phyloP scores from a whole-genome alignment of 495 filamentous ascomycete genomes.

The Eremomyces bilateralis region DNA sequence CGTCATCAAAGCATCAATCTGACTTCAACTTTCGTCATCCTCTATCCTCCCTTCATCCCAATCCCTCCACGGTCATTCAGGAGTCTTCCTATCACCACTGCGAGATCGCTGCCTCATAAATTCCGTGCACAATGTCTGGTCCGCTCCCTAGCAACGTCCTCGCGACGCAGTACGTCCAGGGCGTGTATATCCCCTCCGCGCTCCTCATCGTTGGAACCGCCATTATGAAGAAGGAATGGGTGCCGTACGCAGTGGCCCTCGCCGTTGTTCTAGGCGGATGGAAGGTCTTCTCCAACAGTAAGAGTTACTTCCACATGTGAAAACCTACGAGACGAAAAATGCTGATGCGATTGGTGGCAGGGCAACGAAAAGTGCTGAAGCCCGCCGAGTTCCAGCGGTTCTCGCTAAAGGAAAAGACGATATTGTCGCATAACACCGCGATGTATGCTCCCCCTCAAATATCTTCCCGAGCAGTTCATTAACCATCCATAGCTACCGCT shows the following conservation, averaged over 20 bases:
- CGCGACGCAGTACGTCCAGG: conserved; percentile 42
- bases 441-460: conserved; percentile 31
- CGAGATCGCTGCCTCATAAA: no score
- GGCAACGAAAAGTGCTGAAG: conserved; percentile 60
- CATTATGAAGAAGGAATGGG: conserved; percentile 59
- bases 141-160: no score
- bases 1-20: no score
- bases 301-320: conserved; percentile 10
- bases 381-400: conserved; percentile 76
- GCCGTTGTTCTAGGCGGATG: conserved; percentile 36
- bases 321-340: conserved; percentile 9
- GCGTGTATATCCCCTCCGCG: conserved; percentile 68
- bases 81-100: no score
- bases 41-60: no score
- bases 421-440: conserved; percentile 90
- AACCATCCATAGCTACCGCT: conserved; percentile 46
- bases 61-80: no score
- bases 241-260: conserved; percentile 44
- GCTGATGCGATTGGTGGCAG: conserved; percentile 20
- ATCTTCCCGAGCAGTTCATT: neutral
- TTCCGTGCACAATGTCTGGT: no score
- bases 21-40: no score
- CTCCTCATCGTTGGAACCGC: conserved; percentile 54
- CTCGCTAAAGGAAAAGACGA: conserved; percentile 69
- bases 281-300: conserved; percentile 42